A percentile compares a stretch with the other conserved stretches of the same genome.
These are phyloP conservation scores for Nymphaea thermarum DNA, from an alignment of 164 flowering plant genomes.

Conservation along the genomic window DNA sequence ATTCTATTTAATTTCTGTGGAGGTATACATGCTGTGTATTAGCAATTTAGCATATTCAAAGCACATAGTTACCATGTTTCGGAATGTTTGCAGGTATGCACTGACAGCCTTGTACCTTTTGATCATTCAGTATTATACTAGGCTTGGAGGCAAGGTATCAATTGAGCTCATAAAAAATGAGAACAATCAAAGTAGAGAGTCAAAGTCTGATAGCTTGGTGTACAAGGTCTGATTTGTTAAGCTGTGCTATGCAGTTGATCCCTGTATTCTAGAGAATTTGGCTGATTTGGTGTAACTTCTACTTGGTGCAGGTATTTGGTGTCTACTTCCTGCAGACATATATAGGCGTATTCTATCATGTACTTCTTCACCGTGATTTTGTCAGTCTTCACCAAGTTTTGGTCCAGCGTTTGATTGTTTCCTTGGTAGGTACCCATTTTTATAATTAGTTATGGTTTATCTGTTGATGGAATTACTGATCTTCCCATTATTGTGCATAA, in stretches of 20 bases:
- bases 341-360: constrained; percentile 85
- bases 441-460: background rate
- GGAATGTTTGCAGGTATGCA: constrained; percentile 44
- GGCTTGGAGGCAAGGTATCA: constrained; percentile 62
- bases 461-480: background rate
- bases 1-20: too few relatives aligned
- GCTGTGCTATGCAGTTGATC: too few relatives aligned
- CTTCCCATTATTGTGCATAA: background rate
- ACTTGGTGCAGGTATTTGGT: constrained; percentile 68
- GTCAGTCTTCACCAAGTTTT: constrained; percentile 70
- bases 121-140: constrained; percentile 58
- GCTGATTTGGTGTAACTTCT: too few relatives aligned
- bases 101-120: constrained; percentile 66
- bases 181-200: constrained; percentile 46
- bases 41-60: too few relatives aligned
- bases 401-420: constrained; percentile 70
- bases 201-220: constrained; percentile 73
- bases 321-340: constrained; percentile 94
- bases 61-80: too few relatives aligned
- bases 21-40: too few relatives aligned
- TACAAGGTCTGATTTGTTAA: constrained; percentile 48
- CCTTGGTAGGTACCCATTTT: constrained; percentile 38
- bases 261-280: too few relatives aligned
- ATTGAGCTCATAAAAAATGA: constrained; percentile 69
- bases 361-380: constrained; percentile 67